Evolutionary conservation across 2,329 filamentous ascomycete genomes (phyloP), one percentile per base, ranked within the genome.

Genomic region (Graphiopsis chlorocephala): DNA sequence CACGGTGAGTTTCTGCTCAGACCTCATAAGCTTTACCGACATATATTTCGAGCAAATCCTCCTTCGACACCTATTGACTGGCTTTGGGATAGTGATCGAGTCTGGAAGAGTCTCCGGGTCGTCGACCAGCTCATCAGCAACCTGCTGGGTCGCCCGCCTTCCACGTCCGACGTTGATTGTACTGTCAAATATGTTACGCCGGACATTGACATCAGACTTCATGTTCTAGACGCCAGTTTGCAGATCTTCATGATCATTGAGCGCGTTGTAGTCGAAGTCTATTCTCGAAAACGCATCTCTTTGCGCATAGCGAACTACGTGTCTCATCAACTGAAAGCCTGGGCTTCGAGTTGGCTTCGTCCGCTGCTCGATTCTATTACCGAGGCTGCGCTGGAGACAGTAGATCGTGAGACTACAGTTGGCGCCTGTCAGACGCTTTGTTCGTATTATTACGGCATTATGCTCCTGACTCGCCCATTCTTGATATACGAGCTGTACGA

Each of bases 361-460:
- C 66, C 63, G 1, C 63, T 79, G 17, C 70, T 72, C 12, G 72
- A 77, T 23, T 69, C 65, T 8, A 29, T 55, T 2, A 20, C 56
- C n/a, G 45, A 61, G 28, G 38, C 35, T 15, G 31, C 48, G 7
- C 38, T 57, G 14, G 42, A 57, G 2, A 26, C 62, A 72, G 23
- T 74, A 66, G 0, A 64, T 58, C 11, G 71, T 55, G 71, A 77
- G 42, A 75, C 71, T 31, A 76, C 76, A 8, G 70, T 83, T 8
- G 81, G 81, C 2, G 79, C 82, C 5, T 81, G 80, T n/a, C 82
- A 83, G 48, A 77, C 82, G 1, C 76, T 84, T 15, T 80, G 80
- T 33, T 78, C 82, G 3, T 85, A 84, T 64, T 84, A 84, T 69
- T 85, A 83, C 74, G 82, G 81, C 1, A 84, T 85, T 50, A 84